phyloP scores from a whole-genome alignment of 345 rosid genomes.

The Populus pruinosa region DNA sequence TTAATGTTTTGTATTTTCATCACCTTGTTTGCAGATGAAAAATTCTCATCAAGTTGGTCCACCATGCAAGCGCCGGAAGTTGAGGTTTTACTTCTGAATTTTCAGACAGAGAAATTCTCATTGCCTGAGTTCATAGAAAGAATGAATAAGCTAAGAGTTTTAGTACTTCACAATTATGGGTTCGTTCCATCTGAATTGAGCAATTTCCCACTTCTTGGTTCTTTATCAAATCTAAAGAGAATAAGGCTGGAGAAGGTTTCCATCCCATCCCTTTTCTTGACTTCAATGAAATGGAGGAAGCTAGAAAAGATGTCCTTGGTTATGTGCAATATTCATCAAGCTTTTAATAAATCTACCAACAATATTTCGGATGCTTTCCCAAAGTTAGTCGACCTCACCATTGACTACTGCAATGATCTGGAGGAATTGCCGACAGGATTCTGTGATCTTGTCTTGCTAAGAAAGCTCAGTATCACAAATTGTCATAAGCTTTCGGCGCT shows the following conservation, averaged over 20 bases:
- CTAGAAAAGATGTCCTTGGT: slow-evolving; percentile 29
- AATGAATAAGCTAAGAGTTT: slow-evolving; percentile 47
- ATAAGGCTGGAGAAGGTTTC: slow-evolving; percentile 27
- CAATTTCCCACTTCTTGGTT: slow-evolving; percentile 33
- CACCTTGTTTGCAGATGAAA: slow-evolving; percentile 21
- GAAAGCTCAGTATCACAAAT: slow-evolving; percentile 23
- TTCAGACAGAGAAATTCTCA: slow-evolving; percentile 12
- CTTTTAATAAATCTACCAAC: slow-evolving; percentile 3
- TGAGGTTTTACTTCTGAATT: slow-evolving; percentile 23
- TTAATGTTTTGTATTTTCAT: background rate
- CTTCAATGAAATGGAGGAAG: background rate
- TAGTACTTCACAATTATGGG: slow-evolving; percentile 40
- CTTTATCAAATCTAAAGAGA: slow-evolving; percentile 20
- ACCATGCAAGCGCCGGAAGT: slow-evolving; percentile 22
- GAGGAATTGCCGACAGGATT: slow-evolving; percentile 21
- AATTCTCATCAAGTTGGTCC: slow-evolving; percentile 21
- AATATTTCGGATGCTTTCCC: slow-evolving; percentile 12
- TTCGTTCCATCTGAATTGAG: slow-evolving; percentile 27
- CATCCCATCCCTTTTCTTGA: slow-evolving; percentile 10
- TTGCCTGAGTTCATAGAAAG: slow-evolving; percentile 47
- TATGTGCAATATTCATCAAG: slow-evolving; percentile 24
- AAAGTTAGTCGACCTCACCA: slow-evolving; percentile 22
- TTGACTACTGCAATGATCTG: slow-evolving; percentile 33
- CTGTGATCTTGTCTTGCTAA: slow-evolving; percentile 12
- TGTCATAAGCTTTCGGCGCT: slow-evolving; percentile 18